Base-by-base conservation (phyloP, 2,329 filamentous ascomycete species). In the Zymoseptoria ardabiliae region DNA sequence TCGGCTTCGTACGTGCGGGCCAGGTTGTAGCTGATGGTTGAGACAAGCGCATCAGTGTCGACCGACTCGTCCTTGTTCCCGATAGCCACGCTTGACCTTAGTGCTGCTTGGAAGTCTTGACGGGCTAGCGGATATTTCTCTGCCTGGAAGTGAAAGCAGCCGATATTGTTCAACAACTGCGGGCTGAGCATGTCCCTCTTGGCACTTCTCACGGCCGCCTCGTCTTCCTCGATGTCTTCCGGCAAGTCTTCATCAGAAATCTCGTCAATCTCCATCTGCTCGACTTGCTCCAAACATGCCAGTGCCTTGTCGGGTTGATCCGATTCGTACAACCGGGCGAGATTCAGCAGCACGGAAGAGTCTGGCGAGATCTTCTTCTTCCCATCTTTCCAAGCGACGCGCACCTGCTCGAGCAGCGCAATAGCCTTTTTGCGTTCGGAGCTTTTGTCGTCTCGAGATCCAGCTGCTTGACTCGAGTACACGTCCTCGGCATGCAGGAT, bases 1-100 rank as follows among this genome's bases (percentile, higher is more conserved):
- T 90, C 86, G 0, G 90, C 87, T 77, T 99, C 94, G 69, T 97
- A 97, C 59, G 91, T 96, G 59, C 94, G 85, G 25, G 89, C 94
- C 49, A 99, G 84, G 70, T 97, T 99, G 81, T 94, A 99, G 72
- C 91, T 96, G 72, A 99, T 96, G 2, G 92, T 96, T 0, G 93
- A 96, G 23, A 97, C 88, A 4, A 99, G 81, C 13, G 91, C 91
- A 75, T 99, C 94, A 0, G 88, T 92, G 71, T 97, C 94, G 62
- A 87, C 59, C 52, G 63, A 60, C 21, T 61, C 61, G n/a, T 65
- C 64, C 49, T 56, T 87, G 83, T 91, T 87, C 53, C 86, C 85
- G 62, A 91, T 87, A 67, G 89, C 88, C 67, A 95, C 86, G 70
- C 92, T 97, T 17, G 93, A 90, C 63, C 88, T 88, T 57, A 99